These are phyloP conservation scores for Podosphaera xanthii DNA, from an alignment of 2,329 filamentous ascomycete genomes.

Conservation along the genomic window DNA sequence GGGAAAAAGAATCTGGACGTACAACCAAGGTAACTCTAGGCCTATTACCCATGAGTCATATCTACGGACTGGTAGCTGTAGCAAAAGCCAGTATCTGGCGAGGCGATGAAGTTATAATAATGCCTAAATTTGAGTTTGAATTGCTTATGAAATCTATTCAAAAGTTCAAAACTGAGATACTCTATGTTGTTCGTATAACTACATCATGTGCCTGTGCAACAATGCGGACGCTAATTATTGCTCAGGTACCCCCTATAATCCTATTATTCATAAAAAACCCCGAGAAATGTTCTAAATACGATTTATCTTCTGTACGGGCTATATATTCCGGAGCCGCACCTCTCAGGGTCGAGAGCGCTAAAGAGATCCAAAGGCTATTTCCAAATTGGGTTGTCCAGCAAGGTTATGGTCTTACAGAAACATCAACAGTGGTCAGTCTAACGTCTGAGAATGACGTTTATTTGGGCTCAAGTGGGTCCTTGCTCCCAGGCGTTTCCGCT, in stretches of 20 bases:
- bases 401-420: slow-evolving; percentile 64
- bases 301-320: slow-evolving; percentile 41
- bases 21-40: slow-evolving; percentile 25
- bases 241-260: slow-evolving; percentile 59
- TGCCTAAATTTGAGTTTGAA: slow-evolving; percentile 56
- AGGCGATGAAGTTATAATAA: slow-evolving; percentile 49
- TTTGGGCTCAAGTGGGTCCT: slow-evolving; percentile 47
- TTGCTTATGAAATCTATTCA: slow-evolving; percentile 40
- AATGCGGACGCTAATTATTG: not conserved
- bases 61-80: slow-evolving; percentile 55
- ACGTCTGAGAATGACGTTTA: slow-evolving; percentile 39
- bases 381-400: slow-evolving; percentile 43
- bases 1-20: slow-evolving; percentile 22
- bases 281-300: slow-evolving; percentile 37
- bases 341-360: slow-evolving; percentile 47
- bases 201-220: not conserved
- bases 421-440: slow-evolving; percentile 42
- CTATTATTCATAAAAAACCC: slow-evolving; percentile 49
- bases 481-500: slow-evolving; percentile 40
- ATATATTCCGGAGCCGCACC: slow-evolving; percentile 62
- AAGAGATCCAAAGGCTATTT: slow-evolving; percentile 36
- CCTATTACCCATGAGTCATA: slow-evolving; percentile 73
- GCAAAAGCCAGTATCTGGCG: slow-evolving; percentile 41
- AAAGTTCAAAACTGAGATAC: slow-evolving; percentile 39
- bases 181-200: slow-evolving; percentile 36